phyloP scores from a whole-genome alignment of 768 basidiomycete genomes.

The Russula olivacea region DNA sequence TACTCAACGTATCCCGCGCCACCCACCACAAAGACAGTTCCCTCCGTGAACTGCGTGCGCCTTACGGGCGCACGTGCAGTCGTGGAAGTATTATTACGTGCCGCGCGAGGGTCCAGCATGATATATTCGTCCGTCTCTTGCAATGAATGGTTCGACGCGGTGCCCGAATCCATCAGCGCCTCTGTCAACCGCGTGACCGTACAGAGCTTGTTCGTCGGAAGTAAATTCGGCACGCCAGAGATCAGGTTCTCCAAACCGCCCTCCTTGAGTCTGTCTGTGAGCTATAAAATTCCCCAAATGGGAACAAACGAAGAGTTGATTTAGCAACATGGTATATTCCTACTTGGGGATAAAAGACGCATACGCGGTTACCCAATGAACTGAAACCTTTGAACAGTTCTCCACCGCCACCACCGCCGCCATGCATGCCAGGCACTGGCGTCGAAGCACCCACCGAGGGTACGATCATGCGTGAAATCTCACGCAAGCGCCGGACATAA shows the following conservation, averaged over 20 bases:
- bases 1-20: slow-evolving; percentile 98
- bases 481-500: slow-evolving; percentile 85
- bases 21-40: slow-evolving; percentile 90
- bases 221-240: slow-evolving; percentile 95
- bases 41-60: slow-evolving; percentile 79
- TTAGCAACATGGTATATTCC: not conserved
- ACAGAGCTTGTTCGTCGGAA: slow-evolving; percentile 90
- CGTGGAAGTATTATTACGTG: slow-evolving; percentile 30
- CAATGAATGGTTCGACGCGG: slow-evolving; percentile 84
- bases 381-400: slow-evolving; percentile 95
- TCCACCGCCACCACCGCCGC: slow-evolving; percentile 53
- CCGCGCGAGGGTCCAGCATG: slow-evolving; percentile 42
- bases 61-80: slow-evolving; percentile 35
- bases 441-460: slow-evolving; percentile 59
- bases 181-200: slow-evolving; percentile 90
- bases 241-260: slow-evolving; percentile 96
- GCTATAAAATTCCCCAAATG: slow-evolving; percentile 40
- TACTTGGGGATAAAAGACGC: slow-evolving; percentile 26
- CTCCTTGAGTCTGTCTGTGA: slow-evolving; percentile 89
- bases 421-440: slow-evolving; percentile 46
- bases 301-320: no score
- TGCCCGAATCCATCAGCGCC: slow-evolving; percentile 95
- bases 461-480: slow-evolving; percentile 88
- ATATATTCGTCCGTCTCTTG: slow-evolving; percentile 46
- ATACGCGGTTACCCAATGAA: slow-evolving; percentile 82